These are phyloP conservation scores for Colletotrichum sp. DNA, from an alignment of 2,329 filamentous ascomycete genomes.

Conservation along the genomic window DNA sequence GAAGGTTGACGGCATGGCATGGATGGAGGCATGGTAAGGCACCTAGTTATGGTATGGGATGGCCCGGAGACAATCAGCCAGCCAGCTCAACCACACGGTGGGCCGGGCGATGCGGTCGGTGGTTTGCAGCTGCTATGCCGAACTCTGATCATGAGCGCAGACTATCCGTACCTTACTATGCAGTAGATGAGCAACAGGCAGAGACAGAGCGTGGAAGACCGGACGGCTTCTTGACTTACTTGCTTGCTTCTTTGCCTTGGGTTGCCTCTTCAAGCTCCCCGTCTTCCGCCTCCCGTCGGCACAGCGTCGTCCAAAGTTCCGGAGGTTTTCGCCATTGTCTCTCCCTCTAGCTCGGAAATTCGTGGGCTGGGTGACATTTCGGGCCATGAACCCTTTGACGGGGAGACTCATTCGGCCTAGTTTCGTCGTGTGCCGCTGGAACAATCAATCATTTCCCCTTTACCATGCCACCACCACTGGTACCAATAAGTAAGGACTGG, in stretches of 20 bases:
- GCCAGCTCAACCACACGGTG: background rate
- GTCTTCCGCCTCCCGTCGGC: background rate
- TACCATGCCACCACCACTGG: background rate
- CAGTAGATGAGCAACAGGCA: background rate
- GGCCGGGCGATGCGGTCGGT: background rate
- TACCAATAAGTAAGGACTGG: background rate
- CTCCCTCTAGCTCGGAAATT: background rate
- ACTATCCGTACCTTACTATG: too few relatives aligned
- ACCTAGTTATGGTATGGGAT: background rate
- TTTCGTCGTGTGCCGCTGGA: background rate
- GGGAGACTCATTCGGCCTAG: background rate
- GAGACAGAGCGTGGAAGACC: background rate
- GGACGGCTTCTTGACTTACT: background rate
- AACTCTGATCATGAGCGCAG: background rate
- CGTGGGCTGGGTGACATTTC: slow-evolving; percentile 8
- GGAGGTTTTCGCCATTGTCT: background rate
- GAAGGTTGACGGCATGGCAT: background rate
- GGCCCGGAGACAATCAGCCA: slow-evolving; percentile 6
- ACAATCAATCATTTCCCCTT: slow-evolving; percentile 1
- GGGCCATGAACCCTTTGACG: background rate
- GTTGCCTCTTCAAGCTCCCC: background rate
- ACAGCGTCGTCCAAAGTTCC: background rate
- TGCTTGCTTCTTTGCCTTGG: background rate
- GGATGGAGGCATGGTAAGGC: background rate
- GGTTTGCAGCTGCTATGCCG: background rate